phyloP scores from a whole-genome alignment of 2,329 filamentous ascomycete genomes.

The Simplicillium aogashimaense region DNA sequence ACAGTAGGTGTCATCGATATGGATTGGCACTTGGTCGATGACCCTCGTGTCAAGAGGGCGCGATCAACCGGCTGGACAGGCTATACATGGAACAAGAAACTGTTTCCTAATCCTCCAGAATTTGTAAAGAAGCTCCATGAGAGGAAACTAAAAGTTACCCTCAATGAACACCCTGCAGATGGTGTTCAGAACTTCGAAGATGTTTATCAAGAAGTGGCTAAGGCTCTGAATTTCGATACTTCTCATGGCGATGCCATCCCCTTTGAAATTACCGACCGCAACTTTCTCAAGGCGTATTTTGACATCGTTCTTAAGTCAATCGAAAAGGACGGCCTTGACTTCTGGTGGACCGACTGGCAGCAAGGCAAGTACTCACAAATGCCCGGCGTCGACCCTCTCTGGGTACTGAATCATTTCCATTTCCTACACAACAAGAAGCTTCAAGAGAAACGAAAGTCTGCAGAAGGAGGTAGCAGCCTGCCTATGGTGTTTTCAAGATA shows the following conservation, averaged over 20 bases:
- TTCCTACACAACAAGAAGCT: constrained; percentile 39
- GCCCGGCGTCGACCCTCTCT: constrained; percentile 50
- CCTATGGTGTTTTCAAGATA: constrained; percentile 46
- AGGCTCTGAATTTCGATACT: constrained; percentile 39
- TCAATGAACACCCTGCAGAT: constrained; percentile 54
- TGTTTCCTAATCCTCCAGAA: constrained; percentile 36
- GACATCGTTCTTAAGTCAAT: constrained; percentile 44
- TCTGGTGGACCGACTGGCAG: constrained; percentile 63
- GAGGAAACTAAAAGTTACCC: constrained; percentile 39
- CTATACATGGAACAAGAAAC: constrained; percentile 47
- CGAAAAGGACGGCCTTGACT: constrained; percentile 47
- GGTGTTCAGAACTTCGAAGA: constrained; percentile 48
- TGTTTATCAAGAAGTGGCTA: constrained; percentile 43
- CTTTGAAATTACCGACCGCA: constrained; percentile 43
- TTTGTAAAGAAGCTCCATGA: constrained; percentile 43
- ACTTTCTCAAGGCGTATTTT: constrained; percentile 49
- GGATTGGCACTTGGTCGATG: constrained; percentile 53
- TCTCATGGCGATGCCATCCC: constrained; percentile 36
- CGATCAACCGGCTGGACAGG: constrained; percentile 28
- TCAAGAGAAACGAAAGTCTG: constrained; percentile 14
- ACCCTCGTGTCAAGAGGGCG: constrained; percentile 30
- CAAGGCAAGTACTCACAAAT: constrained; percentile 46
- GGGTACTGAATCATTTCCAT: constrained; percentile 57
- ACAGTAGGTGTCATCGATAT: constrained; percentile 54
- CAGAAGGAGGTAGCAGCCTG: constrained; percentile 11